Evolutionary conservation across 2,329 filamentous ascomycete genomes (phyloP).

Genomic region (Coccinonectria pachysandricola): DNA sequence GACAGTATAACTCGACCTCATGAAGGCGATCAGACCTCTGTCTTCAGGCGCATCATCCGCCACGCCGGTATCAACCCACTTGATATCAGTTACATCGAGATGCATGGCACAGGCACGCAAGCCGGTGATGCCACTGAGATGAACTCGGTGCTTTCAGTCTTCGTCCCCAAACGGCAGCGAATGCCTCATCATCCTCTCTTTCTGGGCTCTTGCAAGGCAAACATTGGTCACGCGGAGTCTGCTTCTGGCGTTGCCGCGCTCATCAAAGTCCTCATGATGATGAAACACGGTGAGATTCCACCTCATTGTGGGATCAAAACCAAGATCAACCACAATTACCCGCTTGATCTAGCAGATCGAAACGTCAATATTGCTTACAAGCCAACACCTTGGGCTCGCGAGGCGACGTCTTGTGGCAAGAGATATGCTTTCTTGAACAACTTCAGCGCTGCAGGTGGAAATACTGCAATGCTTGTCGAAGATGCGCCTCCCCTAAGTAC

Average conservation of each 20-base stretch:
- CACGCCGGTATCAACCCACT: slow-evolving; percentile 65
- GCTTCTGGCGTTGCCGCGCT: slow-evolving; percentile 53
- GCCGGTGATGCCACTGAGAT: slow-evolving; percentile 77
- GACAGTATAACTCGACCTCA: slow-evolving; percentile 80
- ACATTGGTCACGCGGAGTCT: slow-evolving; percentile 53
- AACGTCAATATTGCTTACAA: slow-evolving; percentile 50
- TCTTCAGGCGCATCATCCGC: slow-evolving; percentile 61
- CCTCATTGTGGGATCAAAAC: slow-evolving; percentile 59
- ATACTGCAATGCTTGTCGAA: slow-evolving; percentile 56
- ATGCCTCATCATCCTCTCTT: slow-evolving; percentile 40
- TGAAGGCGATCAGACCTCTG: slow-evolving; percentile 59
- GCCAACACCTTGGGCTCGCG: slow-evolving; percentile 38
- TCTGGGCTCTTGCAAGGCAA: slow-evolving; percentile 54
- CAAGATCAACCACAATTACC: slow-evolving; percentile 50
- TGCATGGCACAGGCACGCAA: slow-evolving; percentile 84
- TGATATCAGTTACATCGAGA: slow-evolving; percentile 75
- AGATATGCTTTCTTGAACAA: slow-evolving; percentile 52
- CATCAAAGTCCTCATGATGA: slow-evolving; percentile 55
- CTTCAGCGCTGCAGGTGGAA: slow-evolving; percentile 62
- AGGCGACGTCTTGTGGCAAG: slow-evolving; percentile 30
- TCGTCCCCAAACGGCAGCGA: slow-evolving; percentile 37
- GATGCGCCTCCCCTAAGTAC: slow-evolving; percentile 46
- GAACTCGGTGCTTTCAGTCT: slow-evolving; percentile 56
- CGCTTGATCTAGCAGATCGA: slow-evolving; percentile 43
- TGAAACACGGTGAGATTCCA: slow-evolving; percentile 51